These are phyloP conservation scores for Xylaria sp. DNA, from an alignment of 2,329 filamentous ascomycete species.

Conservation along the genomic window DNA sequence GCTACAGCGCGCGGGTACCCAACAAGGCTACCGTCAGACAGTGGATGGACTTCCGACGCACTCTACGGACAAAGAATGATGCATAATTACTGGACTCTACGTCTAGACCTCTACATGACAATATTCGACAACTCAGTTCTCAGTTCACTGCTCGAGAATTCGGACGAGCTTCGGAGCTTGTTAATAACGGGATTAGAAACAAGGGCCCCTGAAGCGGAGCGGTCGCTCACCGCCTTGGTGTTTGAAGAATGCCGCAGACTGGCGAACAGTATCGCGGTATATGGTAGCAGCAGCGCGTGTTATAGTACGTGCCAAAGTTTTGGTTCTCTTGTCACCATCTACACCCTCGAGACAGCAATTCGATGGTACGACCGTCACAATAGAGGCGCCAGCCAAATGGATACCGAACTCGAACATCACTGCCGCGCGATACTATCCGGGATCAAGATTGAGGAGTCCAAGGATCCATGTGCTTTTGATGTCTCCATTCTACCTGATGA, in stretches of 20 bases:
- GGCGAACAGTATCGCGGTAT: slow-evolving; percentile 35
- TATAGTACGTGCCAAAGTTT: slow-evolving; percentile 38
- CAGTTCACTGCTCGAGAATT: slow-evolving; percentile 17
- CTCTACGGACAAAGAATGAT: slow-evolving; percentile 37
- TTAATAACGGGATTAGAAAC: slow-evolving; percentile 5
- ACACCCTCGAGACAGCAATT: slow-evolving; percentile 36
- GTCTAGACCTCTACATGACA: slow-evolving; percentile 38
- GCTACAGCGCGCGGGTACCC: slow-evolving; percentile 35
- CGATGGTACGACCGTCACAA: slow-evolving; percentile 38
- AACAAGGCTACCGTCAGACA: slow-evolving; percentile 21
- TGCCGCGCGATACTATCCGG: slow-evolving; percentile 28
- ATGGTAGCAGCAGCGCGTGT: slow-evolving; percentile 28
- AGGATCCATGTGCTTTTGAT: slow-evolving; percentile 32
- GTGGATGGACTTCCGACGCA: slow-evolving; percentile 30
- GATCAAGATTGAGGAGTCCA: slow-evolving; percentile 34
- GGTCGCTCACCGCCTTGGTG: slow-evolving; percentile 16
- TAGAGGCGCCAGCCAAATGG: not conserved
- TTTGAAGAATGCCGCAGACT: slow-evolving; percentile 31
- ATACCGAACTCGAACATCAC: slow-evolving; percentile 30
- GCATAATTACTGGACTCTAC: slow-evolving; percentile 36
- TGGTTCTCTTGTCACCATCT: slow-evolving; percentile 34
- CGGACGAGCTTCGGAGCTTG: not conserved
- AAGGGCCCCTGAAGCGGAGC: not conserved
- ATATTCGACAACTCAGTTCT: slow-evolving; percentile 34
- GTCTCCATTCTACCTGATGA: slow-evolving; percentile 29